A percentile compares a stretch with the other conserved stretches of the same genome.
phyloP scores from a whole-genome alignment of 148 eudicot genomes.

The Chenopodium quinoa region DNA sequence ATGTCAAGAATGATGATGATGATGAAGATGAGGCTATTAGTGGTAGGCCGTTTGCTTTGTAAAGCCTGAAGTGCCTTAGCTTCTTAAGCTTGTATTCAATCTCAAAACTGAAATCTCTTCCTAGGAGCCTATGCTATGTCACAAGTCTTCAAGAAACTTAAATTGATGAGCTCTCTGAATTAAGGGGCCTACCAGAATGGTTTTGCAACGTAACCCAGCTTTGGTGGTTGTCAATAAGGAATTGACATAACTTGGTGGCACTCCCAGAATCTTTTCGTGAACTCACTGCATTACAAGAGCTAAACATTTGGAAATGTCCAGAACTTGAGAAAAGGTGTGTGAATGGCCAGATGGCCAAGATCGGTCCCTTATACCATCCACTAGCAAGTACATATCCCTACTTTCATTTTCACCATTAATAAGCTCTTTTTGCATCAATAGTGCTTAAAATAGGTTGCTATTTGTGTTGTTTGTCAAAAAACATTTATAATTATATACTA shows the following conservation, averaged over 20 bases:
- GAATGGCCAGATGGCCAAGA: constrained; percentile 5
- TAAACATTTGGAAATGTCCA: background rate
- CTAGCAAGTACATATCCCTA: background rate
- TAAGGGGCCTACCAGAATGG: background rate
- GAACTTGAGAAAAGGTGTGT: background rate
- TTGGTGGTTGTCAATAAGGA: background rate
- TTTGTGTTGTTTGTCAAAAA: no score
- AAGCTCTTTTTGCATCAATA: no score
- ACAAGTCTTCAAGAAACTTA: background rate
- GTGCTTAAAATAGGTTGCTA: no score
- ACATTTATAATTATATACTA: no score
- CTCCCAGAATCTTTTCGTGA: constrained; percentile 10
- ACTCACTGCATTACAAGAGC: background rate
- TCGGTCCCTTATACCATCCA: constrained; percentile 7
- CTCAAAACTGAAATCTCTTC: background rate
- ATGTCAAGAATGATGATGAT: background rate
- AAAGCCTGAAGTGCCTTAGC: background rate
- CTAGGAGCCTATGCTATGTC: background rate
- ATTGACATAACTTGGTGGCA: background rate
- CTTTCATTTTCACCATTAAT: background rate
- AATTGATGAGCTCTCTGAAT: background rate
- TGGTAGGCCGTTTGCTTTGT: background rate
- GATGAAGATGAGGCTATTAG: background rate
- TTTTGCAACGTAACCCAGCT: background rate
- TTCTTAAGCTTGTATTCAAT: background rate